phyloP scores from a whole-genome alignment of 805 yeast species.

The Candida adriatica region DNA sequence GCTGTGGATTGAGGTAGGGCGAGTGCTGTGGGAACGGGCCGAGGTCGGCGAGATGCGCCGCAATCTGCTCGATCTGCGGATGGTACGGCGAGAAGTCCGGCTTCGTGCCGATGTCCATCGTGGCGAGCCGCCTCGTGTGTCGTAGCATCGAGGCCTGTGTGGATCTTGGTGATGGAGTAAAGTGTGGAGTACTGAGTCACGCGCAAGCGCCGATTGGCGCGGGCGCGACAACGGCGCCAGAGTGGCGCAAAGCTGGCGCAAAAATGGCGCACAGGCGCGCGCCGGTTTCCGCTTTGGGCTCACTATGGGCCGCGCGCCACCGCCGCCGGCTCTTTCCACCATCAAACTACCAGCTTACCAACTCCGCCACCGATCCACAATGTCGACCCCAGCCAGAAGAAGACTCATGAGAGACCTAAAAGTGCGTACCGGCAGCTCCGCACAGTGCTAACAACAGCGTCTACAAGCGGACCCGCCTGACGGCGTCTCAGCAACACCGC shows the following conservation, averaged over 20 bases:
- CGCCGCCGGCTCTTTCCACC: too few species aligned
- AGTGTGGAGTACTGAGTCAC: too few species aligned
- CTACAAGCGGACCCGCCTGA: constrained; percentile 98
- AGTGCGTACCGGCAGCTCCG: constrained; percentile 40
- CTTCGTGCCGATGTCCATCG: constrained; percentile 4
- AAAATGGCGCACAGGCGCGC: neutral
- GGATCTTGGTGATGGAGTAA: too few species aligned
- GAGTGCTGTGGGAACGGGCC: constrained; percentile 36
- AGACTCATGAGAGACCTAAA: constrained; percentile 98
- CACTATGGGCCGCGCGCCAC: too few species aligned
- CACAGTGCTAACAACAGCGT: constrained; percentile 36
- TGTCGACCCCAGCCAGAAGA: constrained; percentile 99
- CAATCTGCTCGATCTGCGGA: constrained; percentile 26
- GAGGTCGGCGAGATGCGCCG: constrained; percentile 28
- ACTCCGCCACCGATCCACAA: constrained; percentile 27
- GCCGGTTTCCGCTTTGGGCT: neutral
- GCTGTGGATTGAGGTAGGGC: constrained; percentile 53
- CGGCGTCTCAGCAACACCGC: constrained; percentile 95
- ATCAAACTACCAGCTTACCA: too few species aligned
- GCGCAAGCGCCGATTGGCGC: constrained; percentile 4
- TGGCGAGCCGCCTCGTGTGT: neutral
- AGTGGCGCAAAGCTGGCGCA: neutral
- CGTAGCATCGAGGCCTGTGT: too few species aligned
- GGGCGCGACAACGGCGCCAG: too few species aligned
- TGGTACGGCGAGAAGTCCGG: constrained; percentile 32